Conservation (phyloP, 495 filamentous ascomycete species). For the Astrocystis sublimbata region DNA sequence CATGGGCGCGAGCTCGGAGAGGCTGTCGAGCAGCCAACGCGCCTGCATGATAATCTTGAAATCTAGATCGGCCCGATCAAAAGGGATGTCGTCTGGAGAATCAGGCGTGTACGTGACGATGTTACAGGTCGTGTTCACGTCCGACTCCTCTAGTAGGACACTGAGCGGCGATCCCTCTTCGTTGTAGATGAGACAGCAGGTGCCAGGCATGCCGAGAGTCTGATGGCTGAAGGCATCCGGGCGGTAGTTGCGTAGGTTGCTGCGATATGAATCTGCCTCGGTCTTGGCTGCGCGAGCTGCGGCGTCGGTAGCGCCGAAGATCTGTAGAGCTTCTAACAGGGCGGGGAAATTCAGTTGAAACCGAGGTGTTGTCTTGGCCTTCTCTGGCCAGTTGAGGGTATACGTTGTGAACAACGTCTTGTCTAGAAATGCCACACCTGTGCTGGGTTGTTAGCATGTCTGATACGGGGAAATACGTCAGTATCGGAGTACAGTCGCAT, state of each 20-base stretch:
- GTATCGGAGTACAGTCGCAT: not conserved
- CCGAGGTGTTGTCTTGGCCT: constrained; percentile 41
- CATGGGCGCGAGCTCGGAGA: constrained; percentile 77
- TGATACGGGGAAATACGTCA: not conserved
- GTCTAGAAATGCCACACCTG: constrained; percentile 79
- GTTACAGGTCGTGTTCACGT: constrained; percentile 88
- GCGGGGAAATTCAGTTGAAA: constrained; percentile 87
- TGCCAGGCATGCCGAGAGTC: constrained; percentile 72
- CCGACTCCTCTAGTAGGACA: constrained; percentile 77
- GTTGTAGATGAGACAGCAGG: constrained; percentile 78
- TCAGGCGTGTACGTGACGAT: constrained; percentile 85
- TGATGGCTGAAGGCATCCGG: constrained; percentile 74
- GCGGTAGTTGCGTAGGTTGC: constrained; percentile 56
- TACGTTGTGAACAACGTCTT: constrained; percentile 86
- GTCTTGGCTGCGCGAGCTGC: constrained; percentile 53
- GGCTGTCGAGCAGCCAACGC: constrained; percentile 78
- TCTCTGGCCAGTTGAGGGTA: constrained; percentile 51
- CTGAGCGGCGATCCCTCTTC: constrained; percentile 71
- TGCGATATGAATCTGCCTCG: constrained; percentile 52
- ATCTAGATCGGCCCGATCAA: constrained; percentile 72
- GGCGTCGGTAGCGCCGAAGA: constrained; percentile 78
- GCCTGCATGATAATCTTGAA: constrained; percentile 96
- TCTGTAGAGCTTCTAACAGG: constrained; percentile 90
- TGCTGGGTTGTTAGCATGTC: constrained; percentile 31
- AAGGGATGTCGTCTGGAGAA: constrained; percentile 71